Evolutionary conservation across 1,139 yeast species (phyloP), one percentile per base, ranked within the genome.

Genomic region (Kodamaea fungicola): DNA sequence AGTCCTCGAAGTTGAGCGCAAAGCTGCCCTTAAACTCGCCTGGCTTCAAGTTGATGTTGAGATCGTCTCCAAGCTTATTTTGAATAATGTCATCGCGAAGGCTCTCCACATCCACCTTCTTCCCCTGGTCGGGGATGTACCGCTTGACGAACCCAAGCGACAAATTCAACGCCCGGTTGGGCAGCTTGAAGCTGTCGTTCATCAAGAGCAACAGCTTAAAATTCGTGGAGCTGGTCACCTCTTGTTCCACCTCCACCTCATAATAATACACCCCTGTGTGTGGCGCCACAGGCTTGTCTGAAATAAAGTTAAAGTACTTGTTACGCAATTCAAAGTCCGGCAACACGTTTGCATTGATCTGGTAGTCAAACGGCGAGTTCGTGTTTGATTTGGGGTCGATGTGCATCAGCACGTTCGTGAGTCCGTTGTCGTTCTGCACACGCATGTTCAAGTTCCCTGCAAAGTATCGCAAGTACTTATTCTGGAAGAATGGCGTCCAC

Each of bases 1-100:
- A 65, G 40, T 68, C 71, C 36, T 68, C 70, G 44, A 67, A 66
- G 47, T 62, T 67, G 12, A 70, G 58, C 0, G 74, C 75, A 50
- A 60, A 67, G 43, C 74, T 68, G 1, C 74, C 75, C 34, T 54
- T 57, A 35, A 67, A 54, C 27, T 61, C 68, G 5, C 74, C 74
- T 2, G 74, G 74, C 38, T 55, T 61, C 10, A 52, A 42, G 25
- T 51, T 52, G 23, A 65, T 48, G 8, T 33, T 30, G 21, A 59
- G 47, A 2, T 47, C 42, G 22, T 57, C 60, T 7, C 31, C 33
- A n/a, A 39, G 24, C 24, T 41, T 39, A 12, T 42, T 41, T 10
- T 44, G 40, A 19, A 52, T 43, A 12, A 67, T 46, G 31, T 62
- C 64, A 22, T 55, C 50, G 35, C 58, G 63, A 10, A 66, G 46